phyloP scores from a whole-genome alignment of 2,329 filamentous ascomycete genomes.

The Parafenestella ontariensis region DNA sequence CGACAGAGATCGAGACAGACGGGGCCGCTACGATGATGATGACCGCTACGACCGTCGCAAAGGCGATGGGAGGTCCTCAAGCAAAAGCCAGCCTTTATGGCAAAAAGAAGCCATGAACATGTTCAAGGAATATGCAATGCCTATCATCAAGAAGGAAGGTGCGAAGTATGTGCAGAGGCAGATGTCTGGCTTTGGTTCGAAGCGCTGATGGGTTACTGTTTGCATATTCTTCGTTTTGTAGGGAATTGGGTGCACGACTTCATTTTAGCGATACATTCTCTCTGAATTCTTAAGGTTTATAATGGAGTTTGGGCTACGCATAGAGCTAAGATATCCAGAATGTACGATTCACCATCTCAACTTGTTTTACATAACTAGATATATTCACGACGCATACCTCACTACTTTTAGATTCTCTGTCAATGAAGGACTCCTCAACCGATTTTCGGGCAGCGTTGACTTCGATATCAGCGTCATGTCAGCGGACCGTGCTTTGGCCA shows the following conservation, averaged over 20 bases:
- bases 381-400: not conserved
- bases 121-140: constrained; percentile 43
- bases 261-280: not conserved
- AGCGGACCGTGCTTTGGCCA: not conserved
- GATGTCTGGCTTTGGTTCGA: constrained; percentile 28
- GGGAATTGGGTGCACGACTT: not conserved
- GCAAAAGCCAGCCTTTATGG: constrained; percentile 35
- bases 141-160: constrained; percentile 43
- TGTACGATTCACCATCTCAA: not conserved
- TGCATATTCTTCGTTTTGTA: not conserved
- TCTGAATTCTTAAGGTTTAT: not conserved
- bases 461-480: not conserved
- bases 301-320: not conserved
- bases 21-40: constrained; percentile 21
- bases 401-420: not conserved
- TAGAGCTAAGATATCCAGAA: not conserved
- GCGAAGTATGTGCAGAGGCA: constrained; percentile 41
- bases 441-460: not conserved
- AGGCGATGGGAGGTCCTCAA: constrained; percentile 15
- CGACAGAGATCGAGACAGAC: constrained; percentile 15
- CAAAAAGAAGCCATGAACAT: constrained; percentile 40
- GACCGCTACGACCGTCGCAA: constrained; percentile 19
- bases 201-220: constrained; percentile 7
- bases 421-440: not conserved
- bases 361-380: not conserved